phyloP scores from a whole-genome alignment of 176 grass and related monocot genomes.

The Dactylis glomerata region DNA sequence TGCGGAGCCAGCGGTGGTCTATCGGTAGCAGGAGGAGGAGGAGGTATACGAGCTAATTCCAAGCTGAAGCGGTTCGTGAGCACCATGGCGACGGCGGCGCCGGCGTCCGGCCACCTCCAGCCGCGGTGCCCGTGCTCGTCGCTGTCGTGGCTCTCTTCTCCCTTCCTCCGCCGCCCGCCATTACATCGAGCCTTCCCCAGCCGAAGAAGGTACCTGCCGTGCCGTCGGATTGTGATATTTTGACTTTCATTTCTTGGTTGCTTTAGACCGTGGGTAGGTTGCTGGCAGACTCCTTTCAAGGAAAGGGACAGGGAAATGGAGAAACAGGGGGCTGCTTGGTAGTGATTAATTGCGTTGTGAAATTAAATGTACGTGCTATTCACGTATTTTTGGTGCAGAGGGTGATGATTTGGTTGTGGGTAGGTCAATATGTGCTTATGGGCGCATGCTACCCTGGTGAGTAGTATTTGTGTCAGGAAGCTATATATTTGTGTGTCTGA shows the following conservation, averaged over 20 bases:
- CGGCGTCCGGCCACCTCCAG: conserved; percentile 18
- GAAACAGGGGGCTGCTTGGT: background rate
- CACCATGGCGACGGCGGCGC: conserved; percentile 48
- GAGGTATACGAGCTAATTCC: background rate
- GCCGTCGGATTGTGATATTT: background rate
- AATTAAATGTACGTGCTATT: background rate
- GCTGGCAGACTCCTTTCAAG: background rate
- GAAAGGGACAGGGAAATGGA: background rate
- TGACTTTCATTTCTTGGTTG: background rate
- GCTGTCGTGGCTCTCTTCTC: conserved; percentile 18
- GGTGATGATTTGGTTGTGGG: background rate
- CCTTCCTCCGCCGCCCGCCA: conserved; percentile 7
- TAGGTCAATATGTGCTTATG: conserved; percentile 4
- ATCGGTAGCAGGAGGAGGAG: background rate
- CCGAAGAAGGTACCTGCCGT: conserved; percentile 29
- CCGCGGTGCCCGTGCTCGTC: conserved; percentile 1
- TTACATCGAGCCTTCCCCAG: background rate
- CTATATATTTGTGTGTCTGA: background rate
- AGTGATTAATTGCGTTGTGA: background rate
- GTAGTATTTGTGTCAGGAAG: background rate
- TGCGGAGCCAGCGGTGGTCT: background rate
- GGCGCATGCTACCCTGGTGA: background rate
- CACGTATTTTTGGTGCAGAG: background rate
- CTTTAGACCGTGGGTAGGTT: background rate
- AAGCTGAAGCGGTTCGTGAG: conserved; percentile 37